Conservation (phyloP, 768 basidiomycete species). For the Kwoniella heveanensis region DNA sequence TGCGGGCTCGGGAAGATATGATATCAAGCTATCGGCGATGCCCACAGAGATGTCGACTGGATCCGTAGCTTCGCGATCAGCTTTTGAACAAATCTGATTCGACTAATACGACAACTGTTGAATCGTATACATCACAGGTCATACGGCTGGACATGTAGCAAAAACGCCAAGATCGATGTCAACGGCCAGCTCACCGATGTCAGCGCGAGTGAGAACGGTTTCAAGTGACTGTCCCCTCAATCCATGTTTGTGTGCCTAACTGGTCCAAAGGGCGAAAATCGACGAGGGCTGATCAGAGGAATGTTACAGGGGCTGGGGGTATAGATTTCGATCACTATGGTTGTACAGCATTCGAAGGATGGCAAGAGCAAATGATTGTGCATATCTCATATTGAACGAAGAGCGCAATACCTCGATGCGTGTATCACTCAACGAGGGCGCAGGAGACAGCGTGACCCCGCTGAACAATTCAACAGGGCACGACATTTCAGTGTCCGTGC, state of each 20-base stretch:
- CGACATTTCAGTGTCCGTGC: too few species aligned
- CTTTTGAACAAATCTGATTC: too few species aligned
- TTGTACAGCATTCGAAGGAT: constrained; percentile 9
- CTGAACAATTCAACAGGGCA: too few species aligned
- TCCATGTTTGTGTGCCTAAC: too few species aligned
- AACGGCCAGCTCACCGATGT: constrained; percentile 6
- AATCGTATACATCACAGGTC: constrained; percentile 13
- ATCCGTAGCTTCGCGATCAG: not conserved
- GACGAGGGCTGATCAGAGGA: too few species aligned
- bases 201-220: constrained; percentile 22
- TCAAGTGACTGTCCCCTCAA: too few species aligned
- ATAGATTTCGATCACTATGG: constrained; percentile 20
- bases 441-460: too few species aligned
- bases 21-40: constrained; percentile 5
- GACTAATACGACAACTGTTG: not conserved
- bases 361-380: not conserved
- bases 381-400: too few species aligned
- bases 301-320: too few species aligned
- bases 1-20: not conserved
- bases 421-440: too few species aligned
- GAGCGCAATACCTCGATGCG: too few species aligned
- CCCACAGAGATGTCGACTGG: constrained; percentile 18
- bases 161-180: constrained; percentile 7
- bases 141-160: constrained; percentile 17
- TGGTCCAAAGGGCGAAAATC: too few species aligned